Base-by-base conservation (phyloP, 257 asterid species). In the Euphrasia confusa region DNA sequence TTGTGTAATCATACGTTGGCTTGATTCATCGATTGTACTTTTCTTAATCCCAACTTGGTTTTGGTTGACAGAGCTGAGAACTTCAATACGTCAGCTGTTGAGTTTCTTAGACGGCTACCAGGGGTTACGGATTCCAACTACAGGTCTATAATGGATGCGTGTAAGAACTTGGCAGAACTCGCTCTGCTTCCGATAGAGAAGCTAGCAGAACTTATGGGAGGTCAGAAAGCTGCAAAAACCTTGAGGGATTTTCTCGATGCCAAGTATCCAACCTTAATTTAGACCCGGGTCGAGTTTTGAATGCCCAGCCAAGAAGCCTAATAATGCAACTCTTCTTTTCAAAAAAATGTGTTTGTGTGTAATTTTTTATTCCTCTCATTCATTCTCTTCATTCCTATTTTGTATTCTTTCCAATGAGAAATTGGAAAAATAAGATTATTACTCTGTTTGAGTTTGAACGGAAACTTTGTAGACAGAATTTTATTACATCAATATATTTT, bases 221-320 rank as follows among this genome's bases (percentile, higher is more conserved):
- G 97, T 63, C 91, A 73, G 28, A 89, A 78, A 69, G 81, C 96
- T 55, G 99, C 96, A 17, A 89, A 87, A 73, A 79, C 84, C 65
- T 71, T 92, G 81, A 89, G 96, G 73, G 96, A 89, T 60, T 92
- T 92, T 77, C 87, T 92, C 10, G 97, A 92, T 82, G 99, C 99
- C 72, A 92, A 83, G 76, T 92, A 83, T 66, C 99, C 99, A 53
- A 87, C 96, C 32, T 71, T 92, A 78, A 78, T 92, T 39, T 92
- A 83, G 72, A 75, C 58, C 47, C 30, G 10, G 13, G 30, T 35
- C 12, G 24, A 40, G 54, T 32, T 54, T 42, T 26, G 15, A 48
- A 10, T 42, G 48, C 15, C 18, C 11, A 14, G 10, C 3, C 49
- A 7, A 37, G 58, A 37, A 71, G 50, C 37, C 32, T 11, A 3